Evolutionary conservation across 75 land plant species (phyloP), one percentile per base, ranked within the genome.

Genomic region (Cryptomeria japonica): DNA sequence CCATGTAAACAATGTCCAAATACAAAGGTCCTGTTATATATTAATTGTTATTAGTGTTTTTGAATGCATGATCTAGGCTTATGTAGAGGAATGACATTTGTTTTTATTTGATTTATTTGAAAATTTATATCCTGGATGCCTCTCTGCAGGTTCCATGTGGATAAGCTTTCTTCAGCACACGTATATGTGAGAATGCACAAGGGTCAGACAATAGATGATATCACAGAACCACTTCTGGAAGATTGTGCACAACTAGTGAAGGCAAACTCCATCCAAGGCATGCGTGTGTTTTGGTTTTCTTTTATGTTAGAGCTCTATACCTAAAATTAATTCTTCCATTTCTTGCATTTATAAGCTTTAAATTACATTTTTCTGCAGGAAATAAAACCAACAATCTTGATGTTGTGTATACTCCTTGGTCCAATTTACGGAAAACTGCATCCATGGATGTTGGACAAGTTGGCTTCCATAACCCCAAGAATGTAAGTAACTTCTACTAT

Each of bases 371-470:
- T 64, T 86, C 87, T 80, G 79, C 94, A 98, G 99, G 99, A 34
- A 98, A 97, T 90, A 98, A 98, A 91, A 90, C 94, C 87, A 98
- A 98, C 88, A 97, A 97, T 88, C 68, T 98, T 84, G 99, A 98
- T 91, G 93, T 98, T 89, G 99, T 98, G 47, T 98, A 98, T 80
- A 98, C 99, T n/a, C 99, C 99, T 6, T 98, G 99, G 99, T 90
- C 49, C 83, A 98, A 98, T 91, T 91, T 98, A 91, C 95, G 95
- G 91, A 98, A 98, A 93, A 95, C 99, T 86, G 91, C 96, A 83
- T 91, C 99, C 44, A 98, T 98, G 99, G 99, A 98, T 89, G 99
- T 98, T 91, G 99, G 99, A 32, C 99, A 98, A 97, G 97, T 98
- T 92, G 99, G 99, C 78, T 98, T 98, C 88, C 93, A 98, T 93